phyloP scores from a whole-genome alignment of 2,329 filamentous ascomycete species.

The Apiospora rasikravindrae region DNA sequence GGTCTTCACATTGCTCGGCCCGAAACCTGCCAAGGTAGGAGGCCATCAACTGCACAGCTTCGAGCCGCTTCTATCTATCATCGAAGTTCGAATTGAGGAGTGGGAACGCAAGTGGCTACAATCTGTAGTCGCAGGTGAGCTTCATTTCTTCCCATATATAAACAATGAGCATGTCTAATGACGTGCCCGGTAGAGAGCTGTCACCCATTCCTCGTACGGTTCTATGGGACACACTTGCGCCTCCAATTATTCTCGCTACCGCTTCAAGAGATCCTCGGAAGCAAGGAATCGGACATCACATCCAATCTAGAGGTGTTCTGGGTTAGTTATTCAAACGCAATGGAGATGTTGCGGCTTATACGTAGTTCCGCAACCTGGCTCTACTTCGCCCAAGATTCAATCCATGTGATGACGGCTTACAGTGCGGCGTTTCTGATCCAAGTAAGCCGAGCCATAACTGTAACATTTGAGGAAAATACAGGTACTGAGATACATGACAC shows the following conservation, averaged over 20 bases:
- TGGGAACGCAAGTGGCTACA: conserved; percentile 31
- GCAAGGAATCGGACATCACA: conserved; percentile 33
- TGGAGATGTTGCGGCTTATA: conserved; percentile 42
- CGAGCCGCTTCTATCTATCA: conserved; percentile 32
- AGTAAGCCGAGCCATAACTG: conserved; percentile 24
- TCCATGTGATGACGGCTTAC: conserved; percentile 49
- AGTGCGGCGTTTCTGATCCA: conserved; percentile 46
- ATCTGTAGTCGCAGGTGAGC: conserved; percentile 13
- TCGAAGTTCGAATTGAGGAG: conserved; percentile 32
- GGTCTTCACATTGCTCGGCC: conserved; percentile 34
- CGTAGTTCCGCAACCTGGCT: conserved; percentile 37
- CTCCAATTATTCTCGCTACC: conserved; percentile 44
- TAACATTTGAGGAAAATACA: background rate
- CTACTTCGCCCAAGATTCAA: conserved; percentile 47
- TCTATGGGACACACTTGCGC: conserved; percentile 45
- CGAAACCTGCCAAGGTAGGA: conserved; percentile 21
- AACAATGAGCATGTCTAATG: background rate
- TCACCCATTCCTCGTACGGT: conserved; percentile 43
- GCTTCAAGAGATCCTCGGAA: conserved; percentile 39
- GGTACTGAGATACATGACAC: background rate
- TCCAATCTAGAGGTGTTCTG: conserved; percentile 39
- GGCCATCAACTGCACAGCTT: conserved; percentile 28
- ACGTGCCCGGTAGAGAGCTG: conserved; percentile 27
- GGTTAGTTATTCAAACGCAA: conserved; percentile 39
- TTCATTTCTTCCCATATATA: background rate